phyloP scores from a whole-genome alignment of 495 filamentous ascomycete species.

The Chaetomium tenue region DNA sequence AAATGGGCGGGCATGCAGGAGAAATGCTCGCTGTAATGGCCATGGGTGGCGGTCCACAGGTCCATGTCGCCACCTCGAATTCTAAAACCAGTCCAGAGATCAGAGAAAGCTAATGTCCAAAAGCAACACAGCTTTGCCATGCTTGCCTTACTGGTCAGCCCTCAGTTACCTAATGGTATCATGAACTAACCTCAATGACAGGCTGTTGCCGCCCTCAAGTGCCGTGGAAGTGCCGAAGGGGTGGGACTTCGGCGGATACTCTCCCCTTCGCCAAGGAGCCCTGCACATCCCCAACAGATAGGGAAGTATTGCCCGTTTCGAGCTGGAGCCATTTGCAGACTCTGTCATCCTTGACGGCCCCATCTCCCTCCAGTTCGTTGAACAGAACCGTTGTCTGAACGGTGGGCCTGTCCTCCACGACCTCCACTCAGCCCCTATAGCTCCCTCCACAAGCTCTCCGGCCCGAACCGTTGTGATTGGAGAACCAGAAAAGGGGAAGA shows the following conservation, averaged over 20 bases:
- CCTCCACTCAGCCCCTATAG: too few relatives aligned
- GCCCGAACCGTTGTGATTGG: neutral
- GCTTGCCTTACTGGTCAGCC: neutral
- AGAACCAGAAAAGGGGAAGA: neutral
- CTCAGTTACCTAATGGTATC: neutral
- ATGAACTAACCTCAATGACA: neutral
- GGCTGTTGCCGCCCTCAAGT: neutral
- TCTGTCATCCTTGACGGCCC: neutral
- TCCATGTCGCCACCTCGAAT: neutral
- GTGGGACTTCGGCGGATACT: neutral
- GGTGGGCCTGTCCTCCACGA: neutral
- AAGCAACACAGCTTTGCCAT: neutral
- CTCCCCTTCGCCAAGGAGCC: neutral
- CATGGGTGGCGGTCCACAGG: neutral
- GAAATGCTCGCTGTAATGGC: neutral
- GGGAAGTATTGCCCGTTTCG: neutral
- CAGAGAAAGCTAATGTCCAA: neutral
- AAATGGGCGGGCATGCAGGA: neutral
- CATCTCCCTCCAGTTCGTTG: neutral
- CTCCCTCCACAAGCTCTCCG: neutral
- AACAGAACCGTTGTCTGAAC: neutral
- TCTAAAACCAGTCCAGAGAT: neutral
- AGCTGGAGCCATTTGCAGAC: neutral
- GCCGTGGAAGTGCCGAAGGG: neutral
- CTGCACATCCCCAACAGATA: neutral